These are phyloP conservation scores for Rhynchospora tenuis DNA, from an alignment of 176 grass and related monocot genomes.

Conservation along the genomic window DNA sequence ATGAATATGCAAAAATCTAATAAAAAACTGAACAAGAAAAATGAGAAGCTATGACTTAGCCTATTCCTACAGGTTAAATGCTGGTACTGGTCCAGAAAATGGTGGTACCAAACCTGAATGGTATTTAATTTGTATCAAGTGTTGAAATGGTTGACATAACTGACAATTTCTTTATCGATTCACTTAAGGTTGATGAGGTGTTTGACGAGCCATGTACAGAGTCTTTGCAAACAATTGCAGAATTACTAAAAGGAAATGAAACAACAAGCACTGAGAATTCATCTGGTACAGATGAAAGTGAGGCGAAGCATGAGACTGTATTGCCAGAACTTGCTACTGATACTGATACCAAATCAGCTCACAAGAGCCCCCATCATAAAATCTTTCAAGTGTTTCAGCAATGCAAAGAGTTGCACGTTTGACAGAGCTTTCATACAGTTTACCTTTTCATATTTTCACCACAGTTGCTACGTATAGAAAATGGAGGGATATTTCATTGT, in stretches of 20 bases:
- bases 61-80: not conserved
- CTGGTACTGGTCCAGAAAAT: not conserved
- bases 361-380: constrained; percentile 19
- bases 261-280: not conserved
- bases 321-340: constrained; percentile 2
- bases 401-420: constrained; percentile 20
- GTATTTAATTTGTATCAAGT: not conserved
- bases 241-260: constrained; percentile 17
- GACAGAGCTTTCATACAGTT: constrained; percentile 3
- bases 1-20: not conserved
- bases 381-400: constrained; percentile 15
- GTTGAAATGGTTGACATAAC: not conserved
- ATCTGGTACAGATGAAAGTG: not conserved
- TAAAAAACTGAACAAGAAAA: not conserved
- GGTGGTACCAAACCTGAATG: not conserved
- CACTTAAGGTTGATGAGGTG: constrained; percentile 15
- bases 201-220: constrained; percentile 5
- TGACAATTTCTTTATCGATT: not conserved
- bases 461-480: not conserved
- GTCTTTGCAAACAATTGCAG: constrained; percentile 14
- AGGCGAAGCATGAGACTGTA: not conserved
- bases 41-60: not conserved
- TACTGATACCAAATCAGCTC: not conserved
- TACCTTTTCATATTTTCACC: not conserved
- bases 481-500: not conserved